Evolutionary conservation across 2,329 filamentous ascomycete species (phyloP).

Genomic region (Meredithiella fracta): DNA sequence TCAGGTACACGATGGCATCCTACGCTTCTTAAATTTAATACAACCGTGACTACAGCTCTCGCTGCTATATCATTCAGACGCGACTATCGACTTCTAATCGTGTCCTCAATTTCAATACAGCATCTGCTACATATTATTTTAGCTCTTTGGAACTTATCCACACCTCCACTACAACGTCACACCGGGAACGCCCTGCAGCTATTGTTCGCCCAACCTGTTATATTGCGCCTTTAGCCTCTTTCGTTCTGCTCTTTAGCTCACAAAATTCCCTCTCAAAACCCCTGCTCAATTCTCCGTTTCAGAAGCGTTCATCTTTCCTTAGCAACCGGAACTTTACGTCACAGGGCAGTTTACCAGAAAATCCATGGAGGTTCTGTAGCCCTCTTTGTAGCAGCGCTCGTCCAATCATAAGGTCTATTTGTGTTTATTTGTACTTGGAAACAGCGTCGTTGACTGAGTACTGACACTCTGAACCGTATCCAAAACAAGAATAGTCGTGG

Average conservation of each 20-base stretch:
- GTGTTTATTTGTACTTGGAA: neutral
- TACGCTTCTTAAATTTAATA: too few species aligned
- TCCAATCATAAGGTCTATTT: neutral
- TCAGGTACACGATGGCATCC: too few species aligned
- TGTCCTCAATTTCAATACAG: too few species aligned
- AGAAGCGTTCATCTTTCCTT: neutral
- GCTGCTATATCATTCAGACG: too few species aligned
- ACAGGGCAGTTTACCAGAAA: neutral
- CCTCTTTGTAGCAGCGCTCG: neutral
- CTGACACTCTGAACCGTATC: conserved; percentile 5
- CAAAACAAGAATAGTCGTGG: conserved; percentile 9
- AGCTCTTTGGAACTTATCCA: neutral
- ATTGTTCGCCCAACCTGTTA: neutral
- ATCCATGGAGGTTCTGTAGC: neutral
- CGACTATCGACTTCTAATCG: neutral
- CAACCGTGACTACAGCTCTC: too few species aligned
- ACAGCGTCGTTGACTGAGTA: neutral
- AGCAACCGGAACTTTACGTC: neutral
- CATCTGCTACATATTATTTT: too few species aligned
- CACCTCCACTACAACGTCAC: too few species aligned
- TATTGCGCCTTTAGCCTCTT: neutral
- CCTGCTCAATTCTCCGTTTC: neutral
- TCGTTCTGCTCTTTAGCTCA: neutral
- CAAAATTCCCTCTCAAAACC: neutral
- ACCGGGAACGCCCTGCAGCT: neutral